Conservation (phyloP, 2,329 filamentous ascomycete genomes). For the Knoxdaviesia capensis region DNA sequence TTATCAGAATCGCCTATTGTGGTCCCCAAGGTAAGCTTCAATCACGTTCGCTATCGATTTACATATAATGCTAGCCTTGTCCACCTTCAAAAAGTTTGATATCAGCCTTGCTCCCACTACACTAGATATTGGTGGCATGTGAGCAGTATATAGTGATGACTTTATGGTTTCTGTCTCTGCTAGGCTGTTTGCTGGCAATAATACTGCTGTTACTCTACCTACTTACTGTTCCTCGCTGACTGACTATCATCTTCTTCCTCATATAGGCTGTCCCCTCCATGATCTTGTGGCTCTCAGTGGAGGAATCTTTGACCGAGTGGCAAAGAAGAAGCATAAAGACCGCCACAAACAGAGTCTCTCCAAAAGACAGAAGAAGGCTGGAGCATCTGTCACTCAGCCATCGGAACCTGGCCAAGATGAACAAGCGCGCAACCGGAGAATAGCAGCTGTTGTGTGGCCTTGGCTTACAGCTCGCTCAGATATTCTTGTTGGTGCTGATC, state of each 20-base stretch:
- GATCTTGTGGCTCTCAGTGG: not conserved
- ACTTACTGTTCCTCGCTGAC: not conserved
- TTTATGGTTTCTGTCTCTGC: not conserved
- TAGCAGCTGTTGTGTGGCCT: conserved; percentile 6
- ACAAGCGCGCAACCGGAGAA: not conserved
- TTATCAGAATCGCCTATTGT: conserved; percentile 6
- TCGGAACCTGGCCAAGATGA: conserved; percentile 1
- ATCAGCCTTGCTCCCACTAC: no score
- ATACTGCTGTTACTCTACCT: not conserved
- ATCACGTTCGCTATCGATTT: not conserved
- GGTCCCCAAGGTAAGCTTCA: conserved; percentile 5
- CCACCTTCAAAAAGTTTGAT: not conserved
- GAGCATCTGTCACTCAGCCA: no score
- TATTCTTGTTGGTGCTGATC: conserved; percentile 7
- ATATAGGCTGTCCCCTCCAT: conserved; percentile 1
- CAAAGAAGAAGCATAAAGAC: not conserved
- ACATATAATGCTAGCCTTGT: not conserved
- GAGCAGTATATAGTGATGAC: not conserved
- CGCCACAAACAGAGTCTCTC: not conserved
- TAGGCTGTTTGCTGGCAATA: not conserved
- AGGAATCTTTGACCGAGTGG: not conserved
- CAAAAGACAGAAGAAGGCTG: not conserved
- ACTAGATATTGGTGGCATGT: no score
- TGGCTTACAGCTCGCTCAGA: conserved; percentile 8
- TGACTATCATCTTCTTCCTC: not conserved